These are phyloP conservation scores for Chlorophyllum brunneum DNA, from an alignment of 768 basidiomycete species.

Conservation along the genomic window DNA sequence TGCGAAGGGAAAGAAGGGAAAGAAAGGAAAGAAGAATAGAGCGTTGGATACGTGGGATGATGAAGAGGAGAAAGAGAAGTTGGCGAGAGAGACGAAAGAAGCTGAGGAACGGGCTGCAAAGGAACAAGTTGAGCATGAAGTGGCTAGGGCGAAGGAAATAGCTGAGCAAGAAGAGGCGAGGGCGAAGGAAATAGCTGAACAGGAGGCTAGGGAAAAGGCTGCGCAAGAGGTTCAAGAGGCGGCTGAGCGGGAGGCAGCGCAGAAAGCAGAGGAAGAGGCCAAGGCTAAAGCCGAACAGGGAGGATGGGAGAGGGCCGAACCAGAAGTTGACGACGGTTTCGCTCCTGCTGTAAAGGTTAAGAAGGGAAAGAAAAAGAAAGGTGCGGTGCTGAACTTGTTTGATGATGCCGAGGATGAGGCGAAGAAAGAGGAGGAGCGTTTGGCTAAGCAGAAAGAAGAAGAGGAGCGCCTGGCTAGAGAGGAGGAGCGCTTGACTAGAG, in stretches of 20 bases:
- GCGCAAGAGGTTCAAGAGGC: not conserved
- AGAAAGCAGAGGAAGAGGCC: not conserved
- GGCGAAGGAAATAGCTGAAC: conserved; percentile 13
- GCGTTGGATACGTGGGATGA: conserved; percentile 4
- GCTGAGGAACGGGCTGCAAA: conserved; percentile 13
- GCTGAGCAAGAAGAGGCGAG: conserved; percentile 4
- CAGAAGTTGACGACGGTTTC: not conserved
- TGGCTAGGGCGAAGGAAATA: conserved; percentile 12
- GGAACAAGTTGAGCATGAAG: conserved; percentile 2
- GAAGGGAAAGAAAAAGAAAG: conserved; percentile 11
- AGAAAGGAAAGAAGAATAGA: conserved; percentile 4
- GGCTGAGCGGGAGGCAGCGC: conserved; percentile 12
- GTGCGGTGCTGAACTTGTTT: not conserved
- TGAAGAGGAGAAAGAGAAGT: conserved; percentile 10
- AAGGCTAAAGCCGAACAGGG: conserved; percentile 1
- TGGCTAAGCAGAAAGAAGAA: conserved; percentile 5
- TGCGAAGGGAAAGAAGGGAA: conserved; percentile 1
- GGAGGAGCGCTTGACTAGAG: conserved; percentile 1
- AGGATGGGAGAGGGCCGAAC: not conserved
- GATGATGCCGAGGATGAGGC: conserved; percentile 11
- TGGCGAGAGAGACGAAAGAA: conserved; percentile 14
- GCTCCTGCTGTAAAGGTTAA: not conserved
- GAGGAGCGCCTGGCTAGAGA: conserved; percentile 5
- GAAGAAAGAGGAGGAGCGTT: conserved; percentile 14
- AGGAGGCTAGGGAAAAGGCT: conserved; percentile 5